Evolutionary conservation across 768 basidiomycete species (phyloP), one percentile per base, ranked within the genome.

Genomic region (Harrya chromipes): DNA sequence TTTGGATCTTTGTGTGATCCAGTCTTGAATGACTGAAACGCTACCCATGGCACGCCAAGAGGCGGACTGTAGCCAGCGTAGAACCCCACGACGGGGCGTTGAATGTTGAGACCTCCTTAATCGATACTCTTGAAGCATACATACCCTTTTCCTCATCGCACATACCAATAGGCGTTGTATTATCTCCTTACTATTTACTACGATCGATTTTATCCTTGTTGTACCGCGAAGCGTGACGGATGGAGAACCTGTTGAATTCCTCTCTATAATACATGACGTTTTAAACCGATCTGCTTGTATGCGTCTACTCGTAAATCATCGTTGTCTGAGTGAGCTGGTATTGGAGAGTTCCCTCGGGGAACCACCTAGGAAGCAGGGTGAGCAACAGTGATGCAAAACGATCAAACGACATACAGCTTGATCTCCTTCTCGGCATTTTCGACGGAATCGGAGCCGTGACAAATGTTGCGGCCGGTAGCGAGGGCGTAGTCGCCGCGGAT

Each of bases 401-500:
- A 33, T 14, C 16, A 14, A 19, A 9, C 29, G 19, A 76, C 89
- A 62, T 58, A 95, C 88, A 99, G 83, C 37, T 74, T 75, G 62
- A 99, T 97, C 75, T 99, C 95, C 77, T 94, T 94, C 72, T 97
- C 83, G 31, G 90, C 90, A 59, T 68, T 89, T 71, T 91, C 90
- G 57, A 92, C 87, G 46, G 88, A 78, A 72, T 93, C 91, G 44
- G 90, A 92, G 50, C 91, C 90, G 66, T 94, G 90, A 76, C 87
- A 90, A 70, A 93, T 87, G 78, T 94, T 95, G 63, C 92, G 90
- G 51, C 94, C 95, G 60, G 94, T 87, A 59, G 93, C 90, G 61
- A 98, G 86, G 61, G 85, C 87, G 73, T 80, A 97, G 76, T 97
- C 94, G 50, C 93, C 94, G 71, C 94, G 92, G 77, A 97, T 97